Base-by-base conservation (phyloP, 2,329 filamentous ascomycete genomes). In the Fusarium lateritium region DNA sequence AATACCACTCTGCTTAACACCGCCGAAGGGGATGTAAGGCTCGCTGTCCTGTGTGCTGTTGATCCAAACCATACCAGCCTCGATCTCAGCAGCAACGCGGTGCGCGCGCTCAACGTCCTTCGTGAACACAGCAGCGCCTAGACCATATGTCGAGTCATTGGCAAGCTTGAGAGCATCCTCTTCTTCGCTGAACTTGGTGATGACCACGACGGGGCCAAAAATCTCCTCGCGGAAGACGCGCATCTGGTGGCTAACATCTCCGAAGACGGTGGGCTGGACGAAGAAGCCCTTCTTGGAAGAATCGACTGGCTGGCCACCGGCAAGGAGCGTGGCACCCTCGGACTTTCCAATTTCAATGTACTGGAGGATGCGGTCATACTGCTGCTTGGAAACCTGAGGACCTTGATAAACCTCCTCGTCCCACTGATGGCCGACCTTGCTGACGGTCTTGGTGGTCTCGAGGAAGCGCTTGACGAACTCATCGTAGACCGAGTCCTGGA, bases 201-300 rank as follows among this genome's bases (percentile, higher is more conserved):
- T 90, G 73, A 91, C 87, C 81, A 89, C 92, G 64, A 97, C 93
- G 56, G 93, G 93, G 65, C 93, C 93, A 78, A 97, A 97, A 80
- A 96, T 95, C 83, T 97, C 93, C 83, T 96, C 92, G 79, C 92
- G 88, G 82, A 93, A 90, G 76, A 97, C 94, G 86, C 92, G 94
- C 92, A 95, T 95, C 93, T 61, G 61, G 45, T 70, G 43, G 38
- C 67, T 66, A 34, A 75, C 92, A 75, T 93, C 89, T 78, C 88
- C 89, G 85, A 97, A 96, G 82, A 96, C 92, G 76, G 93, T 96
- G 33, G 93, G 93, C 84, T 94, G 84, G 80, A 96, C 93, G 84
- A 94, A 96, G 87, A 92, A 96, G 60, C 92, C 92, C 85, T 93
- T 89, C 76, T 84, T 79, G 65, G 92, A 92, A 80, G 89, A 89